phyloP scores from a whole-genome alignment of 2,329 filamentous ascomycete genomes.

The Calcarisporium arbuscula region DNA sequence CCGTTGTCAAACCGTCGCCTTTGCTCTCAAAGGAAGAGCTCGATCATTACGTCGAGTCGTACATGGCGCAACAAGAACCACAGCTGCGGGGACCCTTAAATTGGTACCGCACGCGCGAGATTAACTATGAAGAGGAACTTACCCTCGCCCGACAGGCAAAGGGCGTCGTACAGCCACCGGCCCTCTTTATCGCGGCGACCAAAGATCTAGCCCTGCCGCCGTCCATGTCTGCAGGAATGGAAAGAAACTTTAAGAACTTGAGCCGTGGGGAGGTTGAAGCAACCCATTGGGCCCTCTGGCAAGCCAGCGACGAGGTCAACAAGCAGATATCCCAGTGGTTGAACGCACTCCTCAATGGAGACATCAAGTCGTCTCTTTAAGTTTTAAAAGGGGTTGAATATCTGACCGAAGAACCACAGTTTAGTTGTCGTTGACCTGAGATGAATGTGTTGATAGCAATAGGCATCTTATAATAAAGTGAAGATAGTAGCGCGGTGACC shows the following conservation, averaged over 20 bases:
- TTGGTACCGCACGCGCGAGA: conserved; percentile 73
- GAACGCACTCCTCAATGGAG: conserved; percentile 25
- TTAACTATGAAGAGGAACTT: conserved; percentile 73
- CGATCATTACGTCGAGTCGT: conserved; percentile 71
- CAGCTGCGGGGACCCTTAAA: conserved; percentile 76
- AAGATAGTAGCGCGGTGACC: no score
- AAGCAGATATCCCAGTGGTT: conserved; percentile 61
- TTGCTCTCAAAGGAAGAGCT: conserved; percentile 64
- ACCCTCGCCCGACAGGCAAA: conserved; percentile 42
- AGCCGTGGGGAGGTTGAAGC: conserved; percentile 60
- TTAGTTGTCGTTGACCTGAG: no score
- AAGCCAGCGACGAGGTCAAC: conserved; percentile 68
- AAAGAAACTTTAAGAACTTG: conserved; percentile 56
- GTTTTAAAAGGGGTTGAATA: background rate
- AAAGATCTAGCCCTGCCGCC: conserved; percentile 68
- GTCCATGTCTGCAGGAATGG: conserved; percentile 66
- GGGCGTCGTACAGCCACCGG: no score
- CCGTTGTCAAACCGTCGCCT: conserved; percentile 47
- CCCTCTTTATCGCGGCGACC: conserved; percentile 68
- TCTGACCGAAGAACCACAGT: no score
- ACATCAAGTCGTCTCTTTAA: conserved; percentile 22
- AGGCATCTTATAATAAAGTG: no score
- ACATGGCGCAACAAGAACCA: conserved; percentile 43
- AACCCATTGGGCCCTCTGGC: conserved; percentile 77
- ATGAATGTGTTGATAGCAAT: no score